These are phyloP conservation scores for Coccomyxa sp. DNA, from an alignment of 139 green algal species.

Conservation along the genomic window DNA sequence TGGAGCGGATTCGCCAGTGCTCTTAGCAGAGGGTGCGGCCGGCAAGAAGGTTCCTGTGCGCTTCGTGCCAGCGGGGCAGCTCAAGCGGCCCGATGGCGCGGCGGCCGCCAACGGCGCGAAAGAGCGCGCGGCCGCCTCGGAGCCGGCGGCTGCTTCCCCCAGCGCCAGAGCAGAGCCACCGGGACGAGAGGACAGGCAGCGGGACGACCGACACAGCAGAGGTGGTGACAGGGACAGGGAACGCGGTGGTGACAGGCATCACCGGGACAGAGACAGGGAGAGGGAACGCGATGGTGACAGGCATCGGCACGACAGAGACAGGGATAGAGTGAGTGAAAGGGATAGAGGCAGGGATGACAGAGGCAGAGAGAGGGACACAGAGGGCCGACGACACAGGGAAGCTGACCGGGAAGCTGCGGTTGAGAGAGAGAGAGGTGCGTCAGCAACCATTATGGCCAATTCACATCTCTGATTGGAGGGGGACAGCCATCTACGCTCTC, in stretches of 20 bases:
- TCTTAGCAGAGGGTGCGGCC: conserved; percentile 31
- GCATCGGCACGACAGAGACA: conserved; percentile 3
- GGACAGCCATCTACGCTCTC: too few species aligned
- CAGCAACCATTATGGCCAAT: too few species aligned
- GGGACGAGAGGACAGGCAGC: not conserved
- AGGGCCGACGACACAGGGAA: not conserved
- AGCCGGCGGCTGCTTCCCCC: too few species aligned
- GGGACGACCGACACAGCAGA: not conserved
- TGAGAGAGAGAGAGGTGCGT: too few species aligned
- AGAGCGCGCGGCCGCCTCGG: too few species aligned
- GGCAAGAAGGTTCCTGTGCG: conserved; percentile 35
- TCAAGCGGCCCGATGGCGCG: too few species aligned
- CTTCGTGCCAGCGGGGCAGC: conserved; percentile 8
- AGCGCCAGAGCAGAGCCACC: not conserved
- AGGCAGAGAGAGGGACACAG: not conserved
- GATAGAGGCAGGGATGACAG: not conserved
- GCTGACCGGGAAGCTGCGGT: not conserved
- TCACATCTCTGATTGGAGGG: too few species aligned
- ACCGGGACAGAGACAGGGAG: conserved; percentile 15
- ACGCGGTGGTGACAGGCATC: not conserved
- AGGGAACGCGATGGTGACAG: not conserved
- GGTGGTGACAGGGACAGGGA: conserved; percentile 7
- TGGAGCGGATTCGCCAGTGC: conserved; percentile 17
- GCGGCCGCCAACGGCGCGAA: too few species aligned
- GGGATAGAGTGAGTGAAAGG: not conserved